Base-by-base conservation (phyloP, 148 eudicot species). In the Euryodendron excelsum region DNA sequence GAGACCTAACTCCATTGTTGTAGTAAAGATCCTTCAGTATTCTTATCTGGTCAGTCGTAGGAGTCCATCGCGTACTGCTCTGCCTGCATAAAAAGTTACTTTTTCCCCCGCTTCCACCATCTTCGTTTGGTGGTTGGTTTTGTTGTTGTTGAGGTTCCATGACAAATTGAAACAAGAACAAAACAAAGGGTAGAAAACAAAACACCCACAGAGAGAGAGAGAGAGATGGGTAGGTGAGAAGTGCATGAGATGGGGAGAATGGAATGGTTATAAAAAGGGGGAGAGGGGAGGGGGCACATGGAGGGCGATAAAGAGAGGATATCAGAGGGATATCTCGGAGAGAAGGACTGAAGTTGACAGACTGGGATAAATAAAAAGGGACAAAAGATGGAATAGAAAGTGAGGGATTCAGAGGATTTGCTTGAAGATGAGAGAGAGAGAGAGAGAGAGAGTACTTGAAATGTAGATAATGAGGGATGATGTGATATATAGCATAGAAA, bases 291-390 rank as follows among this genome's bases (percentile, higher is more conserved):
- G 74, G 96, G 87, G 84, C 99, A 93, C 63, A 89, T 62, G 68
- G 70, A 85, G 69, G 12, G 28, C 2, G 62, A 74, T 31, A 62
- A 80, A 77, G 77, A 78, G 75, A 80, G 82, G 85, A 78, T 67
- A 91, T 89, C 88, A 88, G 80, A 80, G 86, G 68, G 87, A 85
- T 80, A 92, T 92, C 92, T 90, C 94, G 72, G 86, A 83, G 97
- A 92, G 96, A 89, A 86, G 96, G 97, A 94, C 90, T 87, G 97
- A 92, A 89, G 86, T 82, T 78, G 98, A 94, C 91, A 90, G 85
- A 82, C 60, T 47, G 69, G 75, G 23, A 83, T 44, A 80, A 77
- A 81, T 79, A 95, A 87, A 87, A 88, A 80, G 92, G 83, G 85
- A 85, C 96, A 95, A 91, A 90, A 84, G 87, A 89, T 94, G 88